Evolutionary conservation across 352 stramenopile genomes (phyloP).

Genomic region (Peronospora farinosa): DNA sequence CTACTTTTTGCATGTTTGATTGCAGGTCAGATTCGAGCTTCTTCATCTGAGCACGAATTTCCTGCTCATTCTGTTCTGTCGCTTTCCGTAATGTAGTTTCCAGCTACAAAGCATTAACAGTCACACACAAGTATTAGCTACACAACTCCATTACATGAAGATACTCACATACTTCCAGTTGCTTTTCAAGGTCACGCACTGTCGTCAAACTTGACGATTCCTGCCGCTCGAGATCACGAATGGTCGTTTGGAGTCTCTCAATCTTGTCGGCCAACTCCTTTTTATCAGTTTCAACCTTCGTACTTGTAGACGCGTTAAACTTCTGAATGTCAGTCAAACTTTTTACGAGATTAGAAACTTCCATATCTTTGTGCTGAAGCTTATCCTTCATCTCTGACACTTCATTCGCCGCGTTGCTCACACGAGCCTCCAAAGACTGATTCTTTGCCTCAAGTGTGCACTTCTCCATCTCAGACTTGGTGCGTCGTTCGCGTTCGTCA

Average conservation of each 20-base stretch:
- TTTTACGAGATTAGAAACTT: slow-evolving; percentile 56
- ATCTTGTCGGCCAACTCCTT: slow-evolving; percentile 59
- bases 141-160: slow-evolving; percentile 1
- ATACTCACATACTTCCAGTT: slow-evolving; percentile 36
- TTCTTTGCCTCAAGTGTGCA: slow-evolving; percentile 55
- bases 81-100: slow-evolving; percentile 25
- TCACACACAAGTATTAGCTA: slow-evolving; percentile 4
- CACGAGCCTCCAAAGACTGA: slow-evolving; percentile 43
- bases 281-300: slow-evolving; percentile 63
- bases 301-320: slow-evolving; percentile 53
- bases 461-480: slow-evolving; percentile 55
- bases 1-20: slow-evolving; percentile 46
- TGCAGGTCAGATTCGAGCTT: slow-evolving; percentile 46
- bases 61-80: slow-evolving; percentile 33
- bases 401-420: slow-evolving; percentile 31
- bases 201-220: slow-evolving; percentile 38
- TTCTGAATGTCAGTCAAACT: slow-evolving; percentile 76
- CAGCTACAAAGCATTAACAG: slow-evolving; percentile 13
- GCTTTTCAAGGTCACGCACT: slow-evolving; percentile 45
- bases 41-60: slow-evolving; percentile 35
- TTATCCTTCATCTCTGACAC: slow-evolving; percentile 49
- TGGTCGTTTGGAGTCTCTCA: slow-evolving; percentile 40
- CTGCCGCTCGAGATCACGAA: slow-evolving; percentile 45
- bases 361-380: slow-evolving; percentile 59
- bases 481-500: slow-evolving; percentile 45